phyloP scores from a whole-genome alignment of 352 stramenopile species.

The Discostella stelligera region DNA sequence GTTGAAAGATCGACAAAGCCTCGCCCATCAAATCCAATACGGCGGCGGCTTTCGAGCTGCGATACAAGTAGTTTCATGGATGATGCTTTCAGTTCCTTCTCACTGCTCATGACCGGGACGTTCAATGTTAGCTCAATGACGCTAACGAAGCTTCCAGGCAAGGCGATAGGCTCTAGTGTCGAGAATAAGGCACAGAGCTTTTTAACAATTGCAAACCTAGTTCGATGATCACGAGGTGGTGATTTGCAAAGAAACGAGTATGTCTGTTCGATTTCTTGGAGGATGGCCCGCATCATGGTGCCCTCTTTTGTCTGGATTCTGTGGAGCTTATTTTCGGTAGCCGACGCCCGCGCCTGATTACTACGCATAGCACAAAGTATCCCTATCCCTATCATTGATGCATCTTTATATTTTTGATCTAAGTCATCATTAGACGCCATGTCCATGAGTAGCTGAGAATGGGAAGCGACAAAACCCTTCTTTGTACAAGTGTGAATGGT shows the following conservation, averaged over 20 bases:
- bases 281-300: conserved; percentile 27
- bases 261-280: conserved; percentile 33
- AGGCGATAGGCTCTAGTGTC: conserved; percentile 23
- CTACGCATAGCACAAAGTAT: conserved; percentile 42
- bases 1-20: conserved; percentile 61
- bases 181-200: conserved; percentile 34
- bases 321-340: conserved; percentile 20
- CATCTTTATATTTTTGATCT: conserved; percentile 41
- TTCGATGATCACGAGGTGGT: not conserved
- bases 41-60: conserved; percentile 63
- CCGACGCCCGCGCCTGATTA: conserved; percentile 13
- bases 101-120: conserved; percentile 5
- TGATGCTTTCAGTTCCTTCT: conserved; percentile 42
- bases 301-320: conserved; percentile 47
- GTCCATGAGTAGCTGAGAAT: conserved; percentile 20
- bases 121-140: conserved; percentile 49
- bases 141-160: conserved; percentile 42
- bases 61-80: conserved; percentile 60
- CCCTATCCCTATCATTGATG: conserved; percentile 32
- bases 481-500: conserved; percentile 27
- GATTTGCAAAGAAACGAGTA: conserved; percentile 17
- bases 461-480: conserved; percentile 31
- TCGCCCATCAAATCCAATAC: conserved; percentile 65
- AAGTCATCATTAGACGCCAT: conserved; percentile 22
- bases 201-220: conserved; percentile 1